phyloP scores from a whole-genome alignment of 495 filamentous ascomycete genomes.

The Pseudoneurospora amorphoporcata region DNA sequence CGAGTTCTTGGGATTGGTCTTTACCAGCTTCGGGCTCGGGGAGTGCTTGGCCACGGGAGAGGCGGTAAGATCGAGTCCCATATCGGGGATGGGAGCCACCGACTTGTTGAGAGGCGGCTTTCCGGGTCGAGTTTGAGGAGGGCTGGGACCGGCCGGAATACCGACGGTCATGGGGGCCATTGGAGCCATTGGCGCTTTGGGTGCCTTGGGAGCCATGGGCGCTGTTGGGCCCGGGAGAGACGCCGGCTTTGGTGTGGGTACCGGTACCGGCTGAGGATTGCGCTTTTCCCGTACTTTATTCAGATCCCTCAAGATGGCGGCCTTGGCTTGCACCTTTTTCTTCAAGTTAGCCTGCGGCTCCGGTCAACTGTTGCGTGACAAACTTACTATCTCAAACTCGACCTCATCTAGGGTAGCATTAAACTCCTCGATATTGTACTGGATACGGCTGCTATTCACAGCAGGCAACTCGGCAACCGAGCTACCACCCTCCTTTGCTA shows the following conservation, averaged over 20 bases:
- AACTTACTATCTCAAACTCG: slow-evolving; percentile 41
- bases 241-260: slow-evolving; percentile 2
- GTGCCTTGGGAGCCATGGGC: slow-evolving; percentile 17
- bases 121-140: slow-evolving; percentile 2
- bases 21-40: slow-evolving; percentile 12
- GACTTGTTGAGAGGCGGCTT: slow-evolving; percentile 26
- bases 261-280: slow-evolving; percentile 3
- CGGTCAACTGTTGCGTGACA: neutral
- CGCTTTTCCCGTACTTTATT: slow-evolving; percentile 24
- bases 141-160: slow-evolving; percentile 1
- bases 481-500: slow-evolving; percentile 29
- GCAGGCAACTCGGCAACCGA: slow-evolving; percentile 16
- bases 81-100: slow-evolving; percentile 38
- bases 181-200: neutral
- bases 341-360: neutral
- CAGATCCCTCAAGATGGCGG: slow-evolving; percentile 33
- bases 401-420: slow-evolving; percentile 41
- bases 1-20: slow-evolving; percentile 13
- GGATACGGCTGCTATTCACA: slow-evolving; percentile 25
- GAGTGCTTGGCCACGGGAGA: slow-evolving; percentile 11
- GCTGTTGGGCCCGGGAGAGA: slow-evolving; percentile 22
- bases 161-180: neutral
- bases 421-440: slow-evolving; percentile 31
- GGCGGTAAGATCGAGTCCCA: slow-evolving; percentile 27
- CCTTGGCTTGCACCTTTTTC: slow-evolving; percentile 29